Base-by-base conservation (phyloP, 495 filamentous ascomycete genomes). In the Aspergillus nidulans region DNA sequence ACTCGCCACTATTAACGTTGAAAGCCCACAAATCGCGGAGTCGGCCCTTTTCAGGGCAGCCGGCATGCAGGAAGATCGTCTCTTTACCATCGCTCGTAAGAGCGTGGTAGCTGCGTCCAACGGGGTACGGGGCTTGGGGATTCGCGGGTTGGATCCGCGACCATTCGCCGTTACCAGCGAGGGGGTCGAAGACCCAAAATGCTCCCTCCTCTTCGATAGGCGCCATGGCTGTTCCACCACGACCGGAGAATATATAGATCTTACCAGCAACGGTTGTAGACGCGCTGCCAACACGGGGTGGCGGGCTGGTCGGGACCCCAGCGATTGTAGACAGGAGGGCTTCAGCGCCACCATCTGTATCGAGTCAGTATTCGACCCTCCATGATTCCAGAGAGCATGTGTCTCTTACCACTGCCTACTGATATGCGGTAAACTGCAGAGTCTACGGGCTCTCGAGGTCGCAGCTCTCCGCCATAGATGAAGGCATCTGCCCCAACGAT, bases 11-110 rank as follows among this genome's bases (percentile, higher is more conserved):
- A 30, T 66, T 70, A 9, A 91, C 57, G 61, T 84, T 80, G 63
- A 91, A 91, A 1, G 81, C 77, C 89, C 89, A 92, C 0, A 90
- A 63, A 66, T 92, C 89, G 4, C 73, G 66, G 1, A 85, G 71
- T 13, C 85, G 70, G 15, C 76, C 81, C 7, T 73, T 77, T 3
- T 78, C 71, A 1, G 80, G 76, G 59, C 85, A 88, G 0, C 89
- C 89, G 6, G 84, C 88, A 59, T 91, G 88, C 15, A 94, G 65
- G 62, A 85, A 85, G 30, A 94, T 66, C 0, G 69, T 78, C 28
- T 74, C 71, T 13, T 79, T 76, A 6, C 80, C 80, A 32, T 82
- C 68, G 47, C 65, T 76, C 6, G 74, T 56, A 26, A 68, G 60
- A 45, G 60, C 63, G 58, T 81, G 77, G 49, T 83, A 82, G 63